Evolutionary conservation across 148 eudicot genomes (phyloP).

Genomic region (Rhododendron williamsianum): DNA sequence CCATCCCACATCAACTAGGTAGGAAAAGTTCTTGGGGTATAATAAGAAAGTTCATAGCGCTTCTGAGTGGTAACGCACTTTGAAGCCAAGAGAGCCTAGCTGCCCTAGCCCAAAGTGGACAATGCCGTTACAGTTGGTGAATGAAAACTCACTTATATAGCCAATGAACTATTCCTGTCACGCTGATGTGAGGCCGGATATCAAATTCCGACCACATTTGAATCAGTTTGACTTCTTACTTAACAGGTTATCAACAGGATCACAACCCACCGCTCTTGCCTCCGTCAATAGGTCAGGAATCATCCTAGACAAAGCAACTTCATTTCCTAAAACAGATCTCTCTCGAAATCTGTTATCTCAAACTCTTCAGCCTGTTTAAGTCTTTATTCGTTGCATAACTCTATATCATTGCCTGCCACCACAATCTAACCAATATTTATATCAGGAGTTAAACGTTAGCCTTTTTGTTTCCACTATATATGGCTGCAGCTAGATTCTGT

Average conservation of each 20-base stretch:
- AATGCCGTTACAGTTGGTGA: background rate
- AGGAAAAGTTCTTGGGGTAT: background rate
- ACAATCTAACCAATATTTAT: background rate
- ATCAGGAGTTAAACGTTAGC: background rate
- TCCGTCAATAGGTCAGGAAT: background rate
- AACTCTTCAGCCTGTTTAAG: background rate
- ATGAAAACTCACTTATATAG: background rate
- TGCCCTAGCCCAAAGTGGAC: background rate
- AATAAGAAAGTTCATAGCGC: background rate
- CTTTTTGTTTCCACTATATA: background rate
- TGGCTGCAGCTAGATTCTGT: background rate
- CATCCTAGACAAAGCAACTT: background rate
- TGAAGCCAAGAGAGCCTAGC: background rate
- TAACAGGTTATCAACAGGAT: background rate
- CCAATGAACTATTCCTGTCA: background rate
- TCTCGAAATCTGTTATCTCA: background rate
- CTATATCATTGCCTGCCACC: background rate
- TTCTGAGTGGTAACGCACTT: background rate
- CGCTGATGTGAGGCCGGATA: background rate
- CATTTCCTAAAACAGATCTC: background rate
- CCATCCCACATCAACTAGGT: background rate
- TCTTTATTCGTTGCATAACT: background rate
- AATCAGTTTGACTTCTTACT: background rate
- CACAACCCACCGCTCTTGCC: background rate
- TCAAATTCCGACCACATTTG: background rate